These are phyloP conservation scores for Trifolium pratense DNA, from an alignment of 306 rosid genomes.

Conservation along the genomic window DNA sequence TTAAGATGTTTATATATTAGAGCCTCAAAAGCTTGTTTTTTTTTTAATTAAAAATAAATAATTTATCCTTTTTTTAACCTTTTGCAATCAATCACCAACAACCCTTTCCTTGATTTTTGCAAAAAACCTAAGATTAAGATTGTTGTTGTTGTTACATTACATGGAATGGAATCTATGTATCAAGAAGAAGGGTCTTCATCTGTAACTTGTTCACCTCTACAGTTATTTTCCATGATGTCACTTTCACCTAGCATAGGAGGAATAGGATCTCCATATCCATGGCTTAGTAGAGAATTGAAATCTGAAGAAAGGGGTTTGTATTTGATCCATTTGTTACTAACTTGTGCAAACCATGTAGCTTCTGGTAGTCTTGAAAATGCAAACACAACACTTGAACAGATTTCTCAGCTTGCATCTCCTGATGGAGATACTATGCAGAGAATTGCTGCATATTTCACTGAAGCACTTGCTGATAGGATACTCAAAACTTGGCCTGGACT, in stretches of 20 bases:
- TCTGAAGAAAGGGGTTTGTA: constrained; percentile 84
- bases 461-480: constrained; percentile 83
- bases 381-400: constrained; percentile 73
- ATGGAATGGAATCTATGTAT: constrained; percentile 63
- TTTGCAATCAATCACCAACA: constrained; percentile 1
- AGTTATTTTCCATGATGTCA: constrained; percentile 78
- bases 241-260: constrained; percentile 62
- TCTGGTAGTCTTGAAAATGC: constrained; percentile 79
- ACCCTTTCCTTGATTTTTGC: constrained; percentile 11
- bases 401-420: constrained; percentile 75
- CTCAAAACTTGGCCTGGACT: constrained; percentile 86
- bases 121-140: constrained; percentile 31
- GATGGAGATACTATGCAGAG: constrained; percentile 93
- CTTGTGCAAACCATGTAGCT: constrained; percentile 89
- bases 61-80: neutral
- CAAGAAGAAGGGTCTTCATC: constrained; percentile 92
- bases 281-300: constrained; percentile 77
- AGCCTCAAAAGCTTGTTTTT: constrained; percentile 3
- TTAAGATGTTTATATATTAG: constrained; percentile 11
- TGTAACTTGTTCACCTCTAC: constrained; percentile 81
- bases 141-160: constrained; percentile 35
- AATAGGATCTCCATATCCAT: constrained; percentile 73
- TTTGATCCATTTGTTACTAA: constrained; percentile 77
- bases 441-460: constrained; percentile 76
- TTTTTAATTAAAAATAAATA: constrained; percentile 13